Conservation (phyloP, 106 monocot species). For the Dendrobium catenatum region DNA sequence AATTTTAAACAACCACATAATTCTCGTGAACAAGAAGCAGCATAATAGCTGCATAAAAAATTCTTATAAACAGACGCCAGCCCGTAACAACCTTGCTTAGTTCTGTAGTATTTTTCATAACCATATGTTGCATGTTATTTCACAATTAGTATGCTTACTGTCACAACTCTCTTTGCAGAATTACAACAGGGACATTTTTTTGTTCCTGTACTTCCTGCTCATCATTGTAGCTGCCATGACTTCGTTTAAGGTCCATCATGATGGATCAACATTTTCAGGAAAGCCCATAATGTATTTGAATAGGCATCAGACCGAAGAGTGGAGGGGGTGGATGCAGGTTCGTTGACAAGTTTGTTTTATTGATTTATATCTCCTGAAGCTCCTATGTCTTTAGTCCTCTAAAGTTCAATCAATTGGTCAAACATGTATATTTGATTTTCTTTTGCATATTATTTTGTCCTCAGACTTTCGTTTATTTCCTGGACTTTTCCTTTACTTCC, state of each 20-base stretch:
- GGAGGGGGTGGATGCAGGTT: constrained; percentile 99
- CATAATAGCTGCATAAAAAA: too few species aligned
- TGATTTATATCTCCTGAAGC: neutral
- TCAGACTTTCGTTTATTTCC: neutral
- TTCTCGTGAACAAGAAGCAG: too few species aligned
- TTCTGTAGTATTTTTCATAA: neutral
- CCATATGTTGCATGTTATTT: neutral
- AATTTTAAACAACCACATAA: too few species aligned
- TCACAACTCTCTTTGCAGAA: constrained; percentile 37
- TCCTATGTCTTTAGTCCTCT: neutral
- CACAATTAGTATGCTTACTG: neutral
- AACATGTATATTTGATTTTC: neutral
- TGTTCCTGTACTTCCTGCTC: constrained; percentile 92
- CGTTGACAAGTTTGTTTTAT: neutral
- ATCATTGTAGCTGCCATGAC: constrained; percentile 83
- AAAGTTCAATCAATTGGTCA: neutral
- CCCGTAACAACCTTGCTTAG: too few species aligned
- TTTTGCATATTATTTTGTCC: neutral
- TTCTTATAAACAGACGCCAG: too few species aligned
- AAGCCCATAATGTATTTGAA: constrained; percentile 81
- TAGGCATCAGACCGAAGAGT: constrained; percentile 98
- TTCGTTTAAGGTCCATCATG: constrained; percentile 84
- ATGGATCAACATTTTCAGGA: constrained; percentile 75
- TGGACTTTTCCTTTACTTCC: neutral
- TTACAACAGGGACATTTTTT: constrained; percentile 87